Percentiles rank a stretch among this genome's conserved stretches.
Conservation (phyloP, 176 grass and related monocot genomes). For the Aegilops sharonensis region DNA sequence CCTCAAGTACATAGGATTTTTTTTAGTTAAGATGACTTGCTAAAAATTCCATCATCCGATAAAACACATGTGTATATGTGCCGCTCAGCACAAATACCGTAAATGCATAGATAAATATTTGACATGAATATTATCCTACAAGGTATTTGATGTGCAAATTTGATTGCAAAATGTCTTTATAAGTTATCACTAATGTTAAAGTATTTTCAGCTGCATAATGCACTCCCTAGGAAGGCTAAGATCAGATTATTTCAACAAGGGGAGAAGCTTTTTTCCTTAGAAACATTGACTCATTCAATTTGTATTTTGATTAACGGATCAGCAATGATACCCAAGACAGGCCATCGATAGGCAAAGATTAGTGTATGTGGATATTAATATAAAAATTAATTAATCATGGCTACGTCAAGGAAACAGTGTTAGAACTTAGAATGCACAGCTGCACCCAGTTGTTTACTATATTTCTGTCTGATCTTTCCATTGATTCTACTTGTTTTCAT, state of each 20-base stretch:
- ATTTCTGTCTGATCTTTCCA: neutral
- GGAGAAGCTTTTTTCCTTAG: neutral
- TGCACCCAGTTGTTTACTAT: neutral
- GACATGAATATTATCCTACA: neutral
- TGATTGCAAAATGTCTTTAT: neutral
- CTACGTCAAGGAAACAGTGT: neutral
- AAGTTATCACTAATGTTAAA: neutral
- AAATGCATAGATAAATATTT: neutral
- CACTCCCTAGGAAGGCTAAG: neutral
- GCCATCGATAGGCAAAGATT: neutral
- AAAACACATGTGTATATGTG: neutral
- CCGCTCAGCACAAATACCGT: neutral
- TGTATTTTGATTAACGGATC: neutral
- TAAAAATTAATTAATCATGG: neutral
- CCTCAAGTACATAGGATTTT: neutral
- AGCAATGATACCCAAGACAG: neutral
- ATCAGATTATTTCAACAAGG: neutral
- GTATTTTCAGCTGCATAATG: neutral
- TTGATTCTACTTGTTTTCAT: conserved; percentile 17
- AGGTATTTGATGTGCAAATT: neutral
- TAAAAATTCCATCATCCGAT: neutral
- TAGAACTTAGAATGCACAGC: neutral
- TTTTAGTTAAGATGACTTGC: neutral
- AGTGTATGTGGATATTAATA: neutral
- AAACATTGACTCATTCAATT: neutral